These are phyloP conservation scores for Vitis cinerea DNA, from an alignment of 164 flowering plant genomes.

Conservation along the genomic window DNA sequence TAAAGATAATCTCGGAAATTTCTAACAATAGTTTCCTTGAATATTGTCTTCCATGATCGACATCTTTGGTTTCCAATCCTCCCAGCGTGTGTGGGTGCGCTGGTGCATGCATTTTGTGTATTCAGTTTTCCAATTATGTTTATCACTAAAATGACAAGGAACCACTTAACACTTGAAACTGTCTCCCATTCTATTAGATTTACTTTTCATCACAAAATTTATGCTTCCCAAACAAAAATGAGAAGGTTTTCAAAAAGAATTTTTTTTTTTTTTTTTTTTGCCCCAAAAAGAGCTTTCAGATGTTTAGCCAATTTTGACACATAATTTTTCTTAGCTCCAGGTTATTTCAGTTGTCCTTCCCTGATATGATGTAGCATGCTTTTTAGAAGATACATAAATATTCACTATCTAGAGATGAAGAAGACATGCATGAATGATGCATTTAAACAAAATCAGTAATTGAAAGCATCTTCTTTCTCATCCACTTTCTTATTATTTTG, in stretches of 20 bases:
- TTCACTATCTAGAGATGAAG: neutral
- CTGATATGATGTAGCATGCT: neutral
- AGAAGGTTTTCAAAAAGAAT: too few relatives aligned
- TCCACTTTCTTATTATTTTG: neutral
- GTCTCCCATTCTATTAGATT: neutral
- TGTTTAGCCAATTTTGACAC: neutral
- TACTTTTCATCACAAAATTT: neutral
- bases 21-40: too few relatives aligned
- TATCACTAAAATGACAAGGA: too few relatives aligned
- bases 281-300: neutral
- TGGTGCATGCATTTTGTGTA: too few relatives aligned
- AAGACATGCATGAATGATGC: neutral
- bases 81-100: too few relatives aligned
- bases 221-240: too few relatives aligned
- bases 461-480: neutral
- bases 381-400: neutral
- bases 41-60: too few relatives aligned
- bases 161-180: neutral
- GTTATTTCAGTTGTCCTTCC: neutral
- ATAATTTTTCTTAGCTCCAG: neutral
- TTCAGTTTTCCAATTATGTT: too few relatives aligned
- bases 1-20: too few relatives aligned
- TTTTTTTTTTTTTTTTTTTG: neutral
- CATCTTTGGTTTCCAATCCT: too few relatives aligned
- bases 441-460: neutral